phyloP scores from a whole-genome alignment of 2,329 filamentous ascomycete genomes.

The Myriosclerotinia duriaeana region DNA sequence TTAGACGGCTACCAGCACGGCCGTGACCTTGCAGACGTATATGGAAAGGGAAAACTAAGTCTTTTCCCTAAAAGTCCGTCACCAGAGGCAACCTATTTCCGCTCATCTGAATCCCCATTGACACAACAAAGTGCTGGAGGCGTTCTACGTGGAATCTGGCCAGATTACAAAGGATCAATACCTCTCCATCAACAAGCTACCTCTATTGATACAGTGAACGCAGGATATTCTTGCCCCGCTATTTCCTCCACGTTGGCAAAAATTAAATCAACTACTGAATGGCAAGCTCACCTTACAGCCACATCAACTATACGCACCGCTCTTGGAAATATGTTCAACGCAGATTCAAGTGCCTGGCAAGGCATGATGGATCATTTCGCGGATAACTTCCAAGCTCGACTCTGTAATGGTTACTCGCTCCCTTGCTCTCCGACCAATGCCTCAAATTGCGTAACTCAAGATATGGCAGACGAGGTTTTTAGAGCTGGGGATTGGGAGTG shows the following conservation, averaged over 20 bases:
- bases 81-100: conserved; percentile 42
- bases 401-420: conserved; percentile 44
- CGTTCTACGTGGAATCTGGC: conserved; percentile 44
- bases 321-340: conserved; percentile 41
- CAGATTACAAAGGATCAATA: conserved; percentile 38
- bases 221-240: conserved; percentile 41
- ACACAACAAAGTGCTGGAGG: conserved; percentile 43
- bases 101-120: conserved; percentile 42
- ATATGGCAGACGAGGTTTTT: conserved; percentile 43
- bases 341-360: conserved; percentile 39
- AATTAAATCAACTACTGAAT: conserved; percentile 40
- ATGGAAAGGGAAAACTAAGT: conserved; percentile 37
- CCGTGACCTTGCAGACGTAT: conserved; percentile 41
- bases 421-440: conserved; percentile 40
- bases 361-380: conserved; percentile 44
- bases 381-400: conserved; percentile 45
- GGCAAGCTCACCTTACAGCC: conserved; percentile 42
- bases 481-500: conserved; percentile 46
- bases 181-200: conserved; percentile 44
- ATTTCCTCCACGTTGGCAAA: conserved; percentile 32
- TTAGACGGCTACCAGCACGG: conserved; percentile 44
- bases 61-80: conserved; percentile 39
- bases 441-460: conserved; percentile 39
- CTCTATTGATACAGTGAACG: conserved; percentile 42
- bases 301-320: conserved; percentile 38